Conservation (phyloP, 2,329 filamentous ascomycete species). For the Paramyrothecium roridum region DNA sequence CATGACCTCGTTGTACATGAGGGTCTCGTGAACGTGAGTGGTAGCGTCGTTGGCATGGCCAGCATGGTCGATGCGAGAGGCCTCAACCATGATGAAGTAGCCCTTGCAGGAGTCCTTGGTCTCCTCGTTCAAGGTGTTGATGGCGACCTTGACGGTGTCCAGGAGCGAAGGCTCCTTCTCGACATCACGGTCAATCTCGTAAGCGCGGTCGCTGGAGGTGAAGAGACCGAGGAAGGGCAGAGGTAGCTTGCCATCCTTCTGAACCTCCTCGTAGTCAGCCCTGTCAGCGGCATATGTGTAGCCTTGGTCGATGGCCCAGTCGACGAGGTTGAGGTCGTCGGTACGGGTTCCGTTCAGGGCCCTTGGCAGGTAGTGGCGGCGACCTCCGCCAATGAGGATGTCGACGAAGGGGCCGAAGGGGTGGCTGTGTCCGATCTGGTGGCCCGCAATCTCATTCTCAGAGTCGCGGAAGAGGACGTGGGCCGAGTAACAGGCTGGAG, state of each 20-base stretch:
- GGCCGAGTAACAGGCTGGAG: conserved; percentile 15
- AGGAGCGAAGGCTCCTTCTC: conserved; percentile 14
- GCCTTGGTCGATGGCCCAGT: conserved; percentile 15
- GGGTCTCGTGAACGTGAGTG: conserved; percentile 16
- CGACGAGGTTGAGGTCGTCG: conserved; percentile 15
- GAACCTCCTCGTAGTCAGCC: conserved; percentile 8
- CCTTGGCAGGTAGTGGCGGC: conserved; percentile 14
- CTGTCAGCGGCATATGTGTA: conserved; percentile 14
- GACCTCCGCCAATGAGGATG: conserved; percentile 17
- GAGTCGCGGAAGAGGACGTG: conserved; percentile 18
- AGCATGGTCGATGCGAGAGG: conserved; percentile 18
- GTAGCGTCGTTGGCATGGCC: conserved; percentile 17
- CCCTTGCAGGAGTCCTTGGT: conserved; percentile 9
- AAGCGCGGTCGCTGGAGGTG: conserved; percentile 12
- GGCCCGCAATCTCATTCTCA: conserved; percentile 19
- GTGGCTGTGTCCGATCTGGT: conserved; percentile 17
- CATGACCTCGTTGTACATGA: conserved; percentile 21
- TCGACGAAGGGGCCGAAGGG: conserved; percentile 15
- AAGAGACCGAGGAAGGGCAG: conserved; percentile 17
- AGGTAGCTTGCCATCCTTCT: conserved; percentile 8
- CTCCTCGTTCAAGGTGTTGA: conserved; percentile 12
- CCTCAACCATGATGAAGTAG: conserved; percentile 21
- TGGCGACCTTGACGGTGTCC: conserved; percentile 12
- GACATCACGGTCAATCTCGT: conserved; percentile 16
- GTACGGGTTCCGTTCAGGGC: conserved; percentile 12